These are phyloP conservation scores for Poa annua DNA, from an alignment of 176 grass and related monocot genomes.

Conservation along the genomic window DNA sequence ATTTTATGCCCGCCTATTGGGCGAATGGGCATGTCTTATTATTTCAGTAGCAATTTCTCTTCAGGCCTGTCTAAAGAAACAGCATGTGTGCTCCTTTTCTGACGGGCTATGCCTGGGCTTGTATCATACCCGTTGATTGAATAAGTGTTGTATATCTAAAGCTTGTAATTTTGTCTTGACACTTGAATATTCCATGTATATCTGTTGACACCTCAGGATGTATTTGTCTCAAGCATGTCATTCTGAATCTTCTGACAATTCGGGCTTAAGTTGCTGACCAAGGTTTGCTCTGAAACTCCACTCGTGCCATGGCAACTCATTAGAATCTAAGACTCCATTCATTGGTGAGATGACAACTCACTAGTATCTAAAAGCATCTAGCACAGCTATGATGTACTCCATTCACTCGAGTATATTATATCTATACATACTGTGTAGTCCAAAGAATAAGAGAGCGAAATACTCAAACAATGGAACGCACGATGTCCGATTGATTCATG, in stretches of 20 bases:
- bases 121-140: constrained; percentile 55
- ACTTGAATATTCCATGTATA: constrained; percentile 43
- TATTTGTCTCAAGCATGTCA: constrained; percentile 29
- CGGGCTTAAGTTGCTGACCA: neutral
- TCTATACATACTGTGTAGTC: neutral
- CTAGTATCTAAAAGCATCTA: neutral
- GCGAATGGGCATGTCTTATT: constrained; percentile 37
- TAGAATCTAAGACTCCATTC: neutral
- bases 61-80: constrained; percentile 37
- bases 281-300: neutral
- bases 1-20: constrained; percentile 30
- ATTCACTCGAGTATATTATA: neutral
- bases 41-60: constrained; percentile 33
- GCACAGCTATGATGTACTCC: neutral
- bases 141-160: constrained; percentile 48
- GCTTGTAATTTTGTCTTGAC: constrained; percentile 46
- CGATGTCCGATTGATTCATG: neutral
- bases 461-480: neutral
- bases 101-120: constrained; percentile 25
- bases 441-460: neutral
- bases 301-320: neutral
- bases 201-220: constrained; percentile 33
- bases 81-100: constrained; percentile 31
- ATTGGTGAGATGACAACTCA: neutral
- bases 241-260: neutral